phyloP scores from a whole-genome alignment of 2,329 filamentous ascomycete species.

The Pyrenophora tritici-repentis region DNA sequence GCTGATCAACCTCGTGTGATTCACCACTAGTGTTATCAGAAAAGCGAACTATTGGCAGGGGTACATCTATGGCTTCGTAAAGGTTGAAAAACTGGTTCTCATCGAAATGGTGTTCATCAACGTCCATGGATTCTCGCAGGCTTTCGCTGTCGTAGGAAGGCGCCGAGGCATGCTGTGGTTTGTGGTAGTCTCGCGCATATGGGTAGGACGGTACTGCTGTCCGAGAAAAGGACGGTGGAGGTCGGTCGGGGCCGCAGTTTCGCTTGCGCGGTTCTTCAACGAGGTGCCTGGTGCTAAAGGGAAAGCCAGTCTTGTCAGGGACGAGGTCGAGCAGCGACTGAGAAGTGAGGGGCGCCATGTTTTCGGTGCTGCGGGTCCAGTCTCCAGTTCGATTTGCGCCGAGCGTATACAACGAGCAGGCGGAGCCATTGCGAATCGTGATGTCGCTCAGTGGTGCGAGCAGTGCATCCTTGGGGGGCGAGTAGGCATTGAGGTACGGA shows the following conservation, averaged over 20 bases:
- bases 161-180: constrained; percentile 6
- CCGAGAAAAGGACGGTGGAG: constrained; percentile 21
- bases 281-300: constrained; percentile 4
- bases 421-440: constrained; percentile 41
- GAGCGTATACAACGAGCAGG: constrained; percentile 43
- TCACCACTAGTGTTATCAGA: constrained; percentile 26
- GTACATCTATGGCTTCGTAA: constrained; percentile 41
- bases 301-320: constrained; percentile 22
- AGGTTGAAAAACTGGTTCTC: constrained; percentile 32
- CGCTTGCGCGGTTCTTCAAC: constrained; percentile 30
- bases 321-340: constrained; percentile 43
- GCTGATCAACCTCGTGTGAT: constrained; percentile 6
- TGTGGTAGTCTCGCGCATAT: constrained; percentile 14
- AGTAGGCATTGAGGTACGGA: constrained; percentile 43
- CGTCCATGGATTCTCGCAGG: constrained; percentile 17
- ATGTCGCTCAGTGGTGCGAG: constrained; percentile 34
- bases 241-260: constrained; percentile 23
- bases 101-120: constrained; percentile 21
- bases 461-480: constrained; percentile 36
- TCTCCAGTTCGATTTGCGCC: constrained; percentile 27
- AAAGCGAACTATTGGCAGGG: constrained; percentile 29
- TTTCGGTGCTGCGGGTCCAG: constrained; percentile 38
- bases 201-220: constrained; percentile 16
- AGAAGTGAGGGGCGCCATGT: constrained; percentile 39
- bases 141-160: constrained; percentile 12